Conservation (phyloP, 2,329 filamentous ascomycete species). For the Neurospora sp. region DNA sequence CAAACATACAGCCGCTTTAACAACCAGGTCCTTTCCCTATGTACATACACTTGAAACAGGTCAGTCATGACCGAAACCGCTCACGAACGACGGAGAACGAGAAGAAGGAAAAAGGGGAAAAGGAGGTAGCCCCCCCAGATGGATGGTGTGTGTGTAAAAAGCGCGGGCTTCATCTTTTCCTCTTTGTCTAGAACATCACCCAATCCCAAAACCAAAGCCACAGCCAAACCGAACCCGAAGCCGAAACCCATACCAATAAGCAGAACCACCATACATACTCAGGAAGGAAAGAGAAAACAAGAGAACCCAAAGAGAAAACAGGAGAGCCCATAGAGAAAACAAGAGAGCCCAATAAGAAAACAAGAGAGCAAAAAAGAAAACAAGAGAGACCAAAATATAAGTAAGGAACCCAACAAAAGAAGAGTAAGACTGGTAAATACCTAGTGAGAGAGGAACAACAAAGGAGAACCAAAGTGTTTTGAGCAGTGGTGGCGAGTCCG, state of each 20-base stretch:
- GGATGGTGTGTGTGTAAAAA: background rate
- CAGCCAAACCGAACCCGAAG: background rate
- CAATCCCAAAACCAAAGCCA: background rate
- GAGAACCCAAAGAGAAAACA: background rate
- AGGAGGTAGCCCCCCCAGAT: background rate
- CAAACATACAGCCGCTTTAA: background rate
- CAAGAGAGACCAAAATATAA: background rate
- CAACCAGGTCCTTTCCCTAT: background rate
- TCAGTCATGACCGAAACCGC: background rate
- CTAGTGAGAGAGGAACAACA: no score
- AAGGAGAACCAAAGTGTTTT: no score
- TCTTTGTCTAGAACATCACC: background rate
- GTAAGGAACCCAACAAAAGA: no score
- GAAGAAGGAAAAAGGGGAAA: background rate
- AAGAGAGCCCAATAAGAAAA: background rate
- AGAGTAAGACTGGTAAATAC: conserved; percentile 10
- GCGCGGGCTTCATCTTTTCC: background rate
- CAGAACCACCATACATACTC: conserved; percentile 4
- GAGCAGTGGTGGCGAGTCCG: no score
- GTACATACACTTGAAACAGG: background rate
- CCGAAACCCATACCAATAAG: background rate
- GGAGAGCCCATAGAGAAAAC: background rate
- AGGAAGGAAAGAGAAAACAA: background rate
- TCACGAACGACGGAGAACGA: background rate
- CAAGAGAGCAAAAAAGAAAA: background rate